Evolutionary conservation across 768 basidiomycete genomes (phyloP).

Genomic region (Butyriboletus loyo): DNA sequence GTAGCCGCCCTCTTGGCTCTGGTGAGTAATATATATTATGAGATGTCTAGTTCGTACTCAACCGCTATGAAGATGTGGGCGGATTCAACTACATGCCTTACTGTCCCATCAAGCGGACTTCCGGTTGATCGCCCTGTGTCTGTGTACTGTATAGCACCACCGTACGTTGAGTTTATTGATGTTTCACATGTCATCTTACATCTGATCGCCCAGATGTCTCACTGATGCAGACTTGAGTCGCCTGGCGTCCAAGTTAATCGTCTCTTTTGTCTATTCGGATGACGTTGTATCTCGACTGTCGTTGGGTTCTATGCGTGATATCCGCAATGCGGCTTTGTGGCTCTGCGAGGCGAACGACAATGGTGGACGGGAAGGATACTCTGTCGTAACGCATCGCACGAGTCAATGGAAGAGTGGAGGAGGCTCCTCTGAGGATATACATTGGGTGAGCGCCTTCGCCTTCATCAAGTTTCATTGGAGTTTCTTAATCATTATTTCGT

Average conservation of each 20-base stretch:
- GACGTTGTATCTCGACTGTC: slow-evolving; percentile 79
- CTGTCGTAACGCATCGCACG: slow-evolving; percentile 44
- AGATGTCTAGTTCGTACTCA: not conserved
- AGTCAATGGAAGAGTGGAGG: slow-evolving; percentile 61
- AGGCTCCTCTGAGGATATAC: slow-evolving; percentile 46
- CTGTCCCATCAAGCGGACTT: slow-evolving; percentile 62
- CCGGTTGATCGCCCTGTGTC: slow-evolving; percentile 63
- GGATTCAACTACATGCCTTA: slow-evolving; percentile 74
- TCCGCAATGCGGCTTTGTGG: slow-evolving; percentile 73
- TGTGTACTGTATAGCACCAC: slow-evolving; percentile 79
- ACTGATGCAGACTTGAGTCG: slow-evolving; percentile 57
- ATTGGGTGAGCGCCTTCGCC: slow-evolving; percentile 45
- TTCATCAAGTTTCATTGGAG: not conserved
- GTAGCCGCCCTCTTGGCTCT: slow-evolving; percentile 73
- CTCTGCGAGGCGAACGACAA: slow-evolving; percentile 66
- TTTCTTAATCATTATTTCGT: not conserved
- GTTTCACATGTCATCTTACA: not conserved
- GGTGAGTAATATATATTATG: slow-evolving; percentile 38
- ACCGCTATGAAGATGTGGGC: slow-evolving; percentile 70
- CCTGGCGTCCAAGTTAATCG: slow-evolving; percentile 60
- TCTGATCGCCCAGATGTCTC: slow-evolving; percentile 46
- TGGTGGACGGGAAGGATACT: slow-evolving; percentile 38
- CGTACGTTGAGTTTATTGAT: slow-evolving; percentile 43
- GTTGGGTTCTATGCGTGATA: slow-evolving; percentile 71
- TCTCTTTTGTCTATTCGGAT: slow-evolving; percentile 79